A percentile compares a stretch with the other conserved stretches of the same genome.
Conservation (phyloP, 768 basidiomycete genomes). For the Pleurotus eryngii region DNA sequence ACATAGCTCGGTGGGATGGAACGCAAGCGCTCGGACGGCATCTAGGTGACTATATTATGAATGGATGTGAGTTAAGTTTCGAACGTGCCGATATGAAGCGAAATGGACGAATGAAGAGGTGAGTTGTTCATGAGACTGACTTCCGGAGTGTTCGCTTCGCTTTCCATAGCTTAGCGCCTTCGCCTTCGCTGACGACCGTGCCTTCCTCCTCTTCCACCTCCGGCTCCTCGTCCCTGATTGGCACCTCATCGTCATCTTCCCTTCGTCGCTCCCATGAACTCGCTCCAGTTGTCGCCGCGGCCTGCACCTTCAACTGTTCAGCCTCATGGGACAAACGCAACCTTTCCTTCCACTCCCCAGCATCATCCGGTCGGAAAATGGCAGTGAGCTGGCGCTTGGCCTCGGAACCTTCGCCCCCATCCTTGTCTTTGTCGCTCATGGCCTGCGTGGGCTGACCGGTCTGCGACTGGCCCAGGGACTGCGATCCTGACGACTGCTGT, state of each 20-base stretch:
- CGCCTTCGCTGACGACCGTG: slow-evolving; percentile 62
- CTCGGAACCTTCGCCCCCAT: slow-evolving; percentile 37
- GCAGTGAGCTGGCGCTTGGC: slow-evolving; percentile 59
- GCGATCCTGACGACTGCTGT: slow-evolving; percentile 31
- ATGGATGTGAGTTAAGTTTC: slow-evolving; percentile 15
- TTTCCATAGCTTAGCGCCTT: slow-evolving; percentile 78
- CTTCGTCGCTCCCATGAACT: slow-evolving; percentile 50
- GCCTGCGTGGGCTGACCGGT: slow-evolving; percentile 28
- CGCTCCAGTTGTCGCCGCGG: slow-evolving; percentile 33
- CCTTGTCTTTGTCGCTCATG: slow-evolving; percentile 40
- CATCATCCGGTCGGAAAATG: slow-evolving; percentile 85
- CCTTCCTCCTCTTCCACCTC: slow-evolving; percentile 65
- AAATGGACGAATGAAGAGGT: not conserved
- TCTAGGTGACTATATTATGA: slow-evolving; percentile 74
- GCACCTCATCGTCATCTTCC: slow-evolving; percentile 56
- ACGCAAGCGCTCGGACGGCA: slow-evolving; percentile 84
- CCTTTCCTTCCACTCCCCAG: slow-evolving; percentile 84
- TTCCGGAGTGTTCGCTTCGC: slow-evolving; percentile 84
- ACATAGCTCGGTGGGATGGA: slow-evolving; percentile 82
- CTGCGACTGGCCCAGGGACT: slow-evolving; percentile 25
- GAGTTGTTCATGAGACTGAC: slow-evolving; percentile 46
- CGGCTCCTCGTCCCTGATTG: slow-evolving; percentile 62
- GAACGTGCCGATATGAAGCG: slow-evolving; percentile 4
- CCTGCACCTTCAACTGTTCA: slow-evolving; percentile 47
- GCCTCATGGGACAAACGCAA: slow-evolving; percentile 63